Percentiles rank a stretch among this genome's conserved stretches.
phyloP scores from a whole-genome alignment of 2,329 filamentous ascomycete genomes.

The Penicillium sp. region DNA sequence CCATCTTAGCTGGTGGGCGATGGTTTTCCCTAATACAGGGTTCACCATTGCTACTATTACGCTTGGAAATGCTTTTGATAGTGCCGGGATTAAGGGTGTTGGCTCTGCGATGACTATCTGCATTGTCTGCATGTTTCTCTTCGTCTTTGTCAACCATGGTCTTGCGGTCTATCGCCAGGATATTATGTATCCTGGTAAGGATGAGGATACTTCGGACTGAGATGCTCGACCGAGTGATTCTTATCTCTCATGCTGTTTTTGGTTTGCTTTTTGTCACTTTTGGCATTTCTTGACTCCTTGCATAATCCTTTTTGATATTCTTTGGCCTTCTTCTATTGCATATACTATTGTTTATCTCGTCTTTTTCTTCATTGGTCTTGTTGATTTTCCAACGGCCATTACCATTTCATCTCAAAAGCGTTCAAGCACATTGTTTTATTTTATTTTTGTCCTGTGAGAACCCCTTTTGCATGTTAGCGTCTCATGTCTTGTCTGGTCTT shows the following conservation, averaged over 20 bases:
- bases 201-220: constrained; percentile 52
- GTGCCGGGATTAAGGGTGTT: constrained; percentile 53
- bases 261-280: not conserved
- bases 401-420: constrained; percentile 1
- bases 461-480: not conserved
- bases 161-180: constrained; percentile 51
- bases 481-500: not conserved
- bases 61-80: constrained; percentile 54
- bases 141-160: constrained; percentile 51
- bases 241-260: not conserved
- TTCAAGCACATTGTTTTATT: constrained; percentile 2
- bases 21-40: constrained; percentile 65
- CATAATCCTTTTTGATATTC: not conserved
- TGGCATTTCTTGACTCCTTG: not conserved
- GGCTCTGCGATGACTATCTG: constrained; percentile 56
- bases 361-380: not conserved
- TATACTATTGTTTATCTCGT: not conserved
- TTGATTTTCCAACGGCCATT: not conserved
- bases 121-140: constrained; percentile 55
- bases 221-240: not conserved
- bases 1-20: constrained; percentile 60
- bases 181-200: constrained; percentile 59
- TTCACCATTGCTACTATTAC: constrained; percentile 60
- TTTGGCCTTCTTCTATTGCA: not conserved
- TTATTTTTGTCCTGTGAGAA: not conserved